phyloP scores from a whole-genome alignment of 2,329 filamentous ascomycete species.

The Bipolaris sorokiniana region DNA sequence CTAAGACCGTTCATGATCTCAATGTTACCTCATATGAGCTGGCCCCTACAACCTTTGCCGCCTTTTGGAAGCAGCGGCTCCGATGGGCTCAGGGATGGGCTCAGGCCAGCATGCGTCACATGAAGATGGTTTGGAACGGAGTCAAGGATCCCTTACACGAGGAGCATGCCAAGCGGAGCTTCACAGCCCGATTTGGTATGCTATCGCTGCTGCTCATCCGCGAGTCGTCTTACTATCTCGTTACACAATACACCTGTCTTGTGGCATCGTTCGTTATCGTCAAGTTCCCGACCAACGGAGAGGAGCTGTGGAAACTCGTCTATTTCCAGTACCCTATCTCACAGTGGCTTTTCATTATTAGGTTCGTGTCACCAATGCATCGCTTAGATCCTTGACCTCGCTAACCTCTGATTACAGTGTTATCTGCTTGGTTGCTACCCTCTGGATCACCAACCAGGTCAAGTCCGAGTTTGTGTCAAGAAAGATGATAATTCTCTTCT shows the following conservation, averaged over 20 bases:
- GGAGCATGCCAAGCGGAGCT: slow-evolving; percentile 40
- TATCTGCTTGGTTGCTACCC: slow-evolving; percentile 52
- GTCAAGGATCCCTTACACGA: slow-evolving; percentile 41
- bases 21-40: slow-evolving; percentile 59
- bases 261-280: slow-evolving; percentile 55
- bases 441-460: slow-evolving; percentile 55
- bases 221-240: slow-evolving; percentile 57
- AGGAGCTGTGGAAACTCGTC: slow-evolving; percentile 49
- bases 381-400: slow-evolving; percentile 9
- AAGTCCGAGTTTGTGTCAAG: slow-evolving; percentile 55
- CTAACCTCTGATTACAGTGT: slow-evolving; percentile 41
- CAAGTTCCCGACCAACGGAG: slow-evolving; percentile 51
- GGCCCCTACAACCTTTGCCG: slow-evolving; percentile 53
- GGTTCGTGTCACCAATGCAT: slow-evolving; percentile 39
- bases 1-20: slow-evolving; percentile 55
- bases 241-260: slow-evolving; percentile 57
- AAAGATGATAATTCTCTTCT: slow-evolving; percentile 53
- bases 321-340: slow-evolving; percentile 58
- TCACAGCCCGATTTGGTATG: slow-evolving; percentile 52
- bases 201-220: slow-evolving; percentile 55
- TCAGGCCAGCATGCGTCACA: slow-evolving; percentile 55
- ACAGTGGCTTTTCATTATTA: slow-evolving; percentile 55
- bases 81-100: slow-evolving; percentile 60
- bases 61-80: slow-evolving; percentile 59
- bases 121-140: slow-evolving; percentile 52